phyloP scores from a whole-genome alignment of 192 early-diverging fungal species.

The Podila epicladia region DNA sequence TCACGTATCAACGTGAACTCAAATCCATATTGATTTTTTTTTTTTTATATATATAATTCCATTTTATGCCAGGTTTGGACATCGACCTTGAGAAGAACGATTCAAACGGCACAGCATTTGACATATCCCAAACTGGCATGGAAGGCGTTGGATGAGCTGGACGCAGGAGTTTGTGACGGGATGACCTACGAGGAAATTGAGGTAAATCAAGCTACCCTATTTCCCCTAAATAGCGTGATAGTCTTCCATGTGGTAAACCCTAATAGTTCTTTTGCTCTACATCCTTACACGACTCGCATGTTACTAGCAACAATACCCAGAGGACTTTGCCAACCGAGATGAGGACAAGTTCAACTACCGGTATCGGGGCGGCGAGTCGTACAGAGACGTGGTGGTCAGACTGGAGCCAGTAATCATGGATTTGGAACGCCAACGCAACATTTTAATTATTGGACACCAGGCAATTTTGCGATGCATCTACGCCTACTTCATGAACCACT shows the following conservation, averaged over 20 bases:
- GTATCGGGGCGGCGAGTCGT: slow-evolving; percentile 87
- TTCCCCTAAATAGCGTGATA: no score
- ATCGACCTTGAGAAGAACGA: slow-evolving; percentile 93
- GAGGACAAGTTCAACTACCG: slow-evolving; percentile 96
- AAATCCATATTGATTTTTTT: not conserved
- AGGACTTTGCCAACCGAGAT: slow-evolving; percentile 95
- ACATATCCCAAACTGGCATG: slow-evolving; percentile 92
- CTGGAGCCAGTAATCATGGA: slow-evolving; percentile 99
- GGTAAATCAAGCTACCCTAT: slow-evolving; percentile 19
- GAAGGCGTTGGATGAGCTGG: slow-evolving; percentile 98
- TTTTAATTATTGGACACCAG: slow-evolving; percentile 98
- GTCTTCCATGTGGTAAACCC: no score
- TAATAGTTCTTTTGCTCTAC: not conserved
- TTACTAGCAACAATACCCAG: slow-evolving; percentile 79
- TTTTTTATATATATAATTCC: not conserved
- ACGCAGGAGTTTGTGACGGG: slow-evolving; percentile 97
- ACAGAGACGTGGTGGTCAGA: slow-evolving; percentile 94
- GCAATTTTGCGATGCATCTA: slow-evolving; percentile 98
- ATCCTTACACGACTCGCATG: not conserved
- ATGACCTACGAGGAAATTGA: slow-evolving; percentile 99
- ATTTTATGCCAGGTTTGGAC: slow-evolving; percentile 82
- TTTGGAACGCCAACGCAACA: slow-evolving; percentile 95
- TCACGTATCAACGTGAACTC: not conserved
- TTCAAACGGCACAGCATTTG: slow-evolving; percentile 84
- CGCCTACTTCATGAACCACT: slow-evolving; percentile 95